Base-by-base conservation (phyloP, 2,329 filamentous ascomycete genomes). In the Pyrenochaeta sp. region DNA sequence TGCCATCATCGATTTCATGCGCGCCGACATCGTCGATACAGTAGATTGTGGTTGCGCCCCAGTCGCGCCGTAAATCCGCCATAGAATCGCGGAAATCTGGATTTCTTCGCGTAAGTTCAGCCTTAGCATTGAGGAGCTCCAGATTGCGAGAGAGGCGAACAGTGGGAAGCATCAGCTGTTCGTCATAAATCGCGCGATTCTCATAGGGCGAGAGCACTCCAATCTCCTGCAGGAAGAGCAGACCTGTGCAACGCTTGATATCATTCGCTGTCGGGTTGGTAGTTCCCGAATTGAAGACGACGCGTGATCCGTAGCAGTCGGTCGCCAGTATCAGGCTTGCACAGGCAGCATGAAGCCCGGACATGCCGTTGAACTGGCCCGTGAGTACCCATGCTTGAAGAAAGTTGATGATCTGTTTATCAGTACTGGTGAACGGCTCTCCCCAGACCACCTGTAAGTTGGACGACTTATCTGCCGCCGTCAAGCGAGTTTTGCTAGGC, bases 1-100 rank as follows among this genome's bases (percentile, higher is more conserved):
- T 78, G 1, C 89, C 91, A 71, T 96, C 91, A 65, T 96, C 91
- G 56, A 95, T 90, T 66, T 94, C 88, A 28, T 84, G 80, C 0
- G 92, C 90, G 36, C 77, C 78, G 22, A 83, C 81, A 28, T 85
- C 83, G 69, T 96, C 91, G 58, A 96, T 91, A 64, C 90, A 92
- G 72, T 88, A 93, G 1, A 91, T 85, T 0, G 83, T 84, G 24
- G 86, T 71, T n/a, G 82, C 68, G 0, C 79, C 79, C 84, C 87
- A 90, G 51, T 88, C 84, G 57, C 82, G 84, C 46, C 91, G 86
- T 27, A 85, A 70, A 10, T 79, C 77, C 3, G 78, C 75, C 86
- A 89, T 88, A 1, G 77, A 78, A 68, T 90, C 87, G 2, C 72
- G 67, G 44, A 86, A 77, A 19, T 74, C 69, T 1, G 73, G 74